Evolutionary conservation across 1,284 basidiomycete species (phyloP).

Genomic region (Athelia psychrophila): DNA sequence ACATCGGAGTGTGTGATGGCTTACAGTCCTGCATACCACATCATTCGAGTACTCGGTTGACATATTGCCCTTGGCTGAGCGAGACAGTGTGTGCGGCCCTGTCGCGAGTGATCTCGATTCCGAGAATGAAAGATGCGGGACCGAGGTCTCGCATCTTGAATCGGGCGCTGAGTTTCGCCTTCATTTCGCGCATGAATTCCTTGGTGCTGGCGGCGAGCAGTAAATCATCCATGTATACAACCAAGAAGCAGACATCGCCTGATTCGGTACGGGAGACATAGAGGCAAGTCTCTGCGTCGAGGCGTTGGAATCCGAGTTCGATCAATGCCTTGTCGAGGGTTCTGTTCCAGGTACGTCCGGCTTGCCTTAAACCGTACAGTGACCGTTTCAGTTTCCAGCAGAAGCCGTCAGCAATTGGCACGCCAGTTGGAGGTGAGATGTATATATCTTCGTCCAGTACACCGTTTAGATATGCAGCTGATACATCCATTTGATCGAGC

Average conservation of each 20-base stretch:
- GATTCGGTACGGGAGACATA: conserved; percentile 13
- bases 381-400: conserved; percentile 19
- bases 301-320: conserved; percentile 16
- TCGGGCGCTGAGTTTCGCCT: conserved; percentile 9
- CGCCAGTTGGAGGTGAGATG: conserved; percentile 27
- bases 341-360: conserved; percentile 23
- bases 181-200: conserved; percentile 14
- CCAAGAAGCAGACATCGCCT: conserved; percentile 12
- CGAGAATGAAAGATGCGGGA: conserved; percentile 24
- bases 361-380: conserved; percentile 28
- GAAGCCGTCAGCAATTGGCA: conserved; percentile 16
- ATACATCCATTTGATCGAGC: conserved; percentile 32
- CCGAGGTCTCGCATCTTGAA: conserved; percentile 32
- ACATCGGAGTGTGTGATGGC: conserved; percentile 24
- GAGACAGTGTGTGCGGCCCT: conserved; percentile 15
- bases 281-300: conserved; percentile 18
- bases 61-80: conserved; percentile 27
- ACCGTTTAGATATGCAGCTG: conserved; percentile 28
- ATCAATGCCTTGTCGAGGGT: conserved; percentile 15
- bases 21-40: conserved; percentile 23
- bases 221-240: conserved; percentile 21
- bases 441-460: conserved; percentile 27
- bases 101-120: conserved; percentile 25
- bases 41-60: conserved; percentile 23
- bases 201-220: conserved; percentile 12